Percentiles rank a stretch among this genome's conserved stretches.
Conservation (phyloP, 352 stramenopile species). For the Phytophthora boehmeriae region DNA sequence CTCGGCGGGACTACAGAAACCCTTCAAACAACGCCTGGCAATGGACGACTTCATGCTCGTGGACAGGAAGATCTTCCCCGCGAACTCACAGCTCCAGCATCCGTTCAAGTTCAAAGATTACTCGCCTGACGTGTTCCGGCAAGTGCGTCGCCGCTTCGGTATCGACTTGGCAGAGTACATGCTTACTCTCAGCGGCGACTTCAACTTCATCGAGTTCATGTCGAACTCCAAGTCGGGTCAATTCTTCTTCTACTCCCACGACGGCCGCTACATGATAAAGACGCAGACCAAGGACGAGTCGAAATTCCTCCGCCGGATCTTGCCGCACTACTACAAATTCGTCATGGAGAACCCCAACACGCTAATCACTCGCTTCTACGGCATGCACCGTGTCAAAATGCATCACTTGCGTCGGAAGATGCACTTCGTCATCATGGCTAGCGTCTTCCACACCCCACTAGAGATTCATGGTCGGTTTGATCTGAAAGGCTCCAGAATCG, state of each 20-base stretch:
- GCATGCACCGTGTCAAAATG: slow-evolving; percentile 98
- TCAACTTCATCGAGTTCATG: slow-evolving; percentile 99
- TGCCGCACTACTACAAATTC: slow-evolving; percentile 98
- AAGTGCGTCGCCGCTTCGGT: slow-evolving; percentile 75
- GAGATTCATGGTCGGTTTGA: slow-evolving; percentile 90
- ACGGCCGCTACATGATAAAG: slow-evolving; percentile 99
- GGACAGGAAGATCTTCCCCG: slow-evolving; percentile 78
- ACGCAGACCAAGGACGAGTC: slow-evolving; percentile 98
- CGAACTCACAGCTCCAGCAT: slow-evolving; percentile 76
- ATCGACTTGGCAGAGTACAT: slow-evolving; percentile 90
- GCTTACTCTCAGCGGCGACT: slow-evolving; percentile 92
- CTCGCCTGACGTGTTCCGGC: slow-evolving; percentile 84
- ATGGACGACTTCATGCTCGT: slow-evolving; percentile 93
- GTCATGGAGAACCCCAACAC: slow-evolving; percentile 97
- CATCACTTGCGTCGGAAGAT: slow-evolving; percentile 94
- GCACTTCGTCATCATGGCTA: slow-evolving; percentile 97
- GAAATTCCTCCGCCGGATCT: slow-evolving; percentile 97
- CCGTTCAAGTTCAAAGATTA: slow-evolving; percentile 95
- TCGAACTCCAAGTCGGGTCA: slow-evolving; percentile 98
- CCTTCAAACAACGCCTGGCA: slow-evolving; percentile 81
- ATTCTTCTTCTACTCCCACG: slow-evolving; percentile 99
- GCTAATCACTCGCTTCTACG: slow-evolving; percentile 97
- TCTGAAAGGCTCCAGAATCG: slow-evolving; percentile 92
- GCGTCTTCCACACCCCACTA: slow-evolving; percentile 95
- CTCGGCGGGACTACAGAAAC: slow-evolving; percentile 88